Evolutionary conservation across 2,329 filamentous ascomycete species (phyloP), one percentile per base, ranked within the genome.

Genomic region (Fusarium miscanthi): DNA sequence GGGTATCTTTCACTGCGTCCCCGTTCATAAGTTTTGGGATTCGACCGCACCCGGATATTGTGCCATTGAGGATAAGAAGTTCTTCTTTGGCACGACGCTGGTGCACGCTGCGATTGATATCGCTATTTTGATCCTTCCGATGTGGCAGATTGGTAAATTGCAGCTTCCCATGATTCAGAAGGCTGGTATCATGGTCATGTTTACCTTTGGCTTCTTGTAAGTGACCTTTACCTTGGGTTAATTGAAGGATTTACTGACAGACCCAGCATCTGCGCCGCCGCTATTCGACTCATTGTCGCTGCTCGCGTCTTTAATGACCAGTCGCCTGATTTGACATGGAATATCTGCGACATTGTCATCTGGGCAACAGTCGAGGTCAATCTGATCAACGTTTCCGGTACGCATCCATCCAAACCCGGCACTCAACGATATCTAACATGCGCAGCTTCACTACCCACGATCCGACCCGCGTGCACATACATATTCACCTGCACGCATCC

Each of bases 81-180:
- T 80, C 70, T 81, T 81, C 57, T 78, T 81, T 25, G 80, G 80
- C 4, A 80, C 78, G 1, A 74, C 79, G 1, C 30, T 80, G 8
- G 72, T 74, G 0, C 81, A 82, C 19, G 67, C 79, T 7, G 14
- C 75, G 2, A 74, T 82, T 30, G 81, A 82, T 8, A 59, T 82
- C 4, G 61, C 61, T 6, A 81, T 82, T 21, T 48, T 82, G 8
- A 53, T 73, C 7, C 60, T 82, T 1, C 81, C 81, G 0, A 67
- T 80, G 25, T 63, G 80, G 38, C 76, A 82, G 58, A 78, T 82
- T 16, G 63, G 66, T 6, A 77, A 77, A 31, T 56, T 82, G 2
- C 72, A 79, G 12, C 70, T 81, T 0, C 79, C 77, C 0, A 41
- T 54, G 2, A 19, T 73, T 0, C 79, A 80, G 19, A 80, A 78